Evolutionary conservation across 495 filamentous ascomycete species (phyloP).

Genomic region (Aspergillus bertholletiae): DNA sequence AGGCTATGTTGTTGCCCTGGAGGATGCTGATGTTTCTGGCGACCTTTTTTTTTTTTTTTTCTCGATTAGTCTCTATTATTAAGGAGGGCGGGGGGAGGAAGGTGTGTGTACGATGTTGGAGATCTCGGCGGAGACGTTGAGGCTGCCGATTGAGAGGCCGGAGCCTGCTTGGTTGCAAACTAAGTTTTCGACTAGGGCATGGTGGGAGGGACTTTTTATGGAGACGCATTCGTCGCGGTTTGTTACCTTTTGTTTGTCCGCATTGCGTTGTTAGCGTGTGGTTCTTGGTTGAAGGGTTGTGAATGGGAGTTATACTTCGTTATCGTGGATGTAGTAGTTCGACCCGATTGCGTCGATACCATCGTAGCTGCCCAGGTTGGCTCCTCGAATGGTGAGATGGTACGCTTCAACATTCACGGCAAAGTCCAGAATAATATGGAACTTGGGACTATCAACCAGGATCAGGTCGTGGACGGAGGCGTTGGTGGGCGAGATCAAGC

Average conservation of each 20-base stretch:
- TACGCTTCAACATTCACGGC: conserved; percentile 42
- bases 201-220: conserved; percentile 38
- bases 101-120: conserved; percentile 19
- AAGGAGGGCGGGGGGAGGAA: not conserved
- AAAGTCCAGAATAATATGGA: conserved; percentile 40
- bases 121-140: conserved; percentile 27
- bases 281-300: not conserved
- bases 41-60: conserved; percentile 18
- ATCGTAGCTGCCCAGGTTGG: conserved; percentile 40
- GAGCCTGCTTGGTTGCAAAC: conserved; percentile 48
- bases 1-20: conserved; percentile 50
- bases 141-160: conserved; percentile 43
- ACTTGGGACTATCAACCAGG: conserved; percentile 42
- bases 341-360: conserved; percentile 40
- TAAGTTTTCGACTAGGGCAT: conserved; percentile 46
- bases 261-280: not conserved
- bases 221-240: conserved; percentile 48
- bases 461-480: conserved; percentile 43
- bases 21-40: conserved; percentile 37
- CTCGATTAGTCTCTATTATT: not conserved
- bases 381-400: conserved; percentile 41
- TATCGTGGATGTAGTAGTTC: conserved; percentile 45
- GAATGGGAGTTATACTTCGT: conserved; percentile 22
- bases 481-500: conserved; percentile 30
- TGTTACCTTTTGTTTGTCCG: conserved; percentile 25